phyloP scores from a whole-genome alignment of 139 green algal genomes.

The Chlamydomonas sphaeroides region DNA sequence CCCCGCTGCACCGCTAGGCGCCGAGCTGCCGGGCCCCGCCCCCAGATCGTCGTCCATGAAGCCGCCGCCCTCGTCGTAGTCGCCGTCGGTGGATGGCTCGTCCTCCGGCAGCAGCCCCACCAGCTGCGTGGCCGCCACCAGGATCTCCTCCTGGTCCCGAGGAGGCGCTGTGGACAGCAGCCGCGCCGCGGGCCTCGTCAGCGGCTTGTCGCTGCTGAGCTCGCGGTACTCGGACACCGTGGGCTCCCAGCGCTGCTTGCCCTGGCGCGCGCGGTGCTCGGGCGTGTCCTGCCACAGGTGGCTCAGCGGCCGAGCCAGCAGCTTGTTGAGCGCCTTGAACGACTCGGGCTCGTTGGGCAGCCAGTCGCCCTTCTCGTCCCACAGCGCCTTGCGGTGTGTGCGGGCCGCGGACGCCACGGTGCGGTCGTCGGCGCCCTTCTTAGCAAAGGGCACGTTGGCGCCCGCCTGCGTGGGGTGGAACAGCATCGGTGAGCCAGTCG shows the following conservation, averaged over 20 bases:
- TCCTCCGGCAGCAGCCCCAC: conserved; percentile 8
- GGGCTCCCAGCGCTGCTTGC: conserved; percentile 63
- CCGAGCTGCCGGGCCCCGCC: not conserved
- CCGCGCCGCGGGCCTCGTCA: conserved; percentile 52
- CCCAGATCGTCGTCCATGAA: not conserved
- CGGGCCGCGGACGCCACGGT: not conserved
- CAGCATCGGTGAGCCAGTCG: not conserved
- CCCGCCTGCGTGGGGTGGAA: not conserved
- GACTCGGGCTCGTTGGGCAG: conserved; percentile 60
- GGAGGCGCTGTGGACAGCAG: conserved; percentile 64
- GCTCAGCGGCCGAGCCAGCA: conserved; percentile 63
- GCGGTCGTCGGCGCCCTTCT: conserved; percentile 20
- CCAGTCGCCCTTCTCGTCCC: conserved; percentile 69
- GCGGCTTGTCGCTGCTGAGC: not conserved
- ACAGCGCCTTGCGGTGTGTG: conserved; percentile 50
- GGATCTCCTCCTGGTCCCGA: conserved; percentile 39
- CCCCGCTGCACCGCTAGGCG: not conserved
- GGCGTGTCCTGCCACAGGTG: conserved; percentile 74
- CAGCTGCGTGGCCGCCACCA: conserved; percentile 53
- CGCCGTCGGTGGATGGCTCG: not conserved
- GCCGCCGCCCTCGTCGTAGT: too few relatives aligned
- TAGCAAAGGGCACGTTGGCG: conserved; percentile 10
- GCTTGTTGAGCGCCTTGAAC: conserved; percentile 51
- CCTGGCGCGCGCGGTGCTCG: conserved; percentile 53
- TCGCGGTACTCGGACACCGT: conserved; percentile 70